Conservation (phyloP, 179 eudicot genomes). For the Amaranthus tricolor region DNA sequence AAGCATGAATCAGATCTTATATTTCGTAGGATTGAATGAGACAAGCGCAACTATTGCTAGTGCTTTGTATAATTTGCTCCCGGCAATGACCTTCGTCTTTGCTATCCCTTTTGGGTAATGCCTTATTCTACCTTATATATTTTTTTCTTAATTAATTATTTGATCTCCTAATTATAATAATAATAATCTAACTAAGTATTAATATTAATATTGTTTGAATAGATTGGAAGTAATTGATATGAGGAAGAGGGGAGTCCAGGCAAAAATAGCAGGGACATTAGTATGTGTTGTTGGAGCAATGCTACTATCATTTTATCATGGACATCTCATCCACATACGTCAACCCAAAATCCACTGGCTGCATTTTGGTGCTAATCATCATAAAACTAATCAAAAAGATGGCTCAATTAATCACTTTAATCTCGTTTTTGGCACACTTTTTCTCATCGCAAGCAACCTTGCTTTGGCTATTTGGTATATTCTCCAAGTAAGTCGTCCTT, state of each 20-base stretch:
- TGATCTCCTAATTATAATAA: too few relatives aligned
- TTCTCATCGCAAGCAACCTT: constrained; percentile 37
- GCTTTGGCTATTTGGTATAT: constrained; percentile 32
- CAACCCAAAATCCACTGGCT: constrained; percentile 49
- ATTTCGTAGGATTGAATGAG: constrained; percentile 69
- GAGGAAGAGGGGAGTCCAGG: constrained; percentile 47
- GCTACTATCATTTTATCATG: constrained; percentile 74
- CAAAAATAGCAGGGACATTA: constrained; percentile 65
- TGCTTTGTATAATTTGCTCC: constrained; percentile 70
- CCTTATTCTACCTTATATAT: too few relatives aligned
- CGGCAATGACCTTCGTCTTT: constrained; percentile 74
- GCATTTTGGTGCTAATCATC: constrained; percentile 32
- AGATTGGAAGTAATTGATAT: constrained; percentile 65
- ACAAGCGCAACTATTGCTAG: constrained; percentile 77
- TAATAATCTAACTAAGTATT: too few relatives aligned
- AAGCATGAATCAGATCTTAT: constrained; percentile 58
- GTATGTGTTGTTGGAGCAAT: constrained; percentile 81
- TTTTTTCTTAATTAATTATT: too few relatives aligned
- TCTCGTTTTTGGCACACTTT: constrained; percentile 56
- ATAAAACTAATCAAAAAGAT: background rate
- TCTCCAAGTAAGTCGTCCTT: constrained; percentile 28
- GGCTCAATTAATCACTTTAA: background rate
- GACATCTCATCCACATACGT: constrained; percentile 37
- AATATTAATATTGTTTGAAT: background rate
- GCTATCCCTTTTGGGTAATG: constrained; percentile 66